Evolutionary conservation across 805 yeast species (phyloP).

Genomic region (Pichia kluyveri): DNA sequence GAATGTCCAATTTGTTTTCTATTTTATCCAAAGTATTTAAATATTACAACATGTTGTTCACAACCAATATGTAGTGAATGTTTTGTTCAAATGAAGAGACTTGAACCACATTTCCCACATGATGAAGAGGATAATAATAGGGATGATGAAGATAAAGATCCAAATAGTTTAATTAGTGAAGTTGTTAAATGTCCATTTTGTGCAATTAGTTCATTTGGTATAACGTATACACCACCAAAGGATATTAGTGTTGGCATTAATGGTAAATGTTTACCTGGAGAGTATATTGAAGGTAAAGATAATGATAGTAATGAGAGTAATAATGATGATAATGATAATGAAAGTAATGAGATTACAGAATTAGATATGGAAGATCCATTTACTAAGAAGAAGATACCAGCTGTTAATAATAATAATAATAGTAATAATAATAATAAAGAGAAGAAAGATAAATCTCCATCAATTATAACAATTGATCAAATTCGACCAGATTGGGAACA

Average conservation of each 20-base stretch:
- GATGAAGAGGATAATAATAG: conserved; percentile 33
- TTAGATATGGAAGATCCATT: conserved; percentile 6
- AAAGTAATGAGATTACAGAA: neutral
- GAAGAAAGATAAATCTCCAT: conserved; percentile 26
- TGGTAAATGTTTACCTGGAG: conserved; percentile 39
- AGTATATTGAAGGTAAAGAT: conserved; percentile 18
- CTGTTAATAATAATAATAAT: neutral
- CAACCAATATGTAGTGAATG: conserved; percentile 96
- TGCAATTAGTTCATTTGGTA: conserved; percentile 79
- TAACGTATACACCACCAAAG: conserved; percentile 61
- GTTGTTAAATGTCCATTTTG: conserved; percentile 92
- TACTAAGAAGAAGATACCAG: neutral
- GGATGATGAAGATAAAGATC: conserved; percentile 27
- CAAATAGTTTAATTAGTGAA: conserved; percentile 69
- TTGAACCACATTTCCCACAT: conserved; percentile 91
- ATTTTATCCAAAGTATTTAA: conserved; percentile 69
- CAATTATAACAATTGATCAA: conserved; percentile 63
- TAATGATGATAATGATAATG: too few relatives aligned
- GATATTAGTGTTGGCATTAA: conserved; percentile 47
- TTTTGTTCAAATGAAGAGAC: conserved; percentile 87
- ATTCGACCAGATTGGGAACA: conserved; percentile 92
- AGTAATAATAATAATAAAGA: neutral
- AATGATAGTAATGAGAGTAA: neutral
- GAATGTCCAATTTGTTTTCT: conserved; percentile 96
- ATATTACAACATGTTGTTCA: conserved; percentile 77